Evolutionary conservation across 2,329 filamentous ascomycete genomes (phyloP).

Genomic region (Cercospora citrullina): DNA sequence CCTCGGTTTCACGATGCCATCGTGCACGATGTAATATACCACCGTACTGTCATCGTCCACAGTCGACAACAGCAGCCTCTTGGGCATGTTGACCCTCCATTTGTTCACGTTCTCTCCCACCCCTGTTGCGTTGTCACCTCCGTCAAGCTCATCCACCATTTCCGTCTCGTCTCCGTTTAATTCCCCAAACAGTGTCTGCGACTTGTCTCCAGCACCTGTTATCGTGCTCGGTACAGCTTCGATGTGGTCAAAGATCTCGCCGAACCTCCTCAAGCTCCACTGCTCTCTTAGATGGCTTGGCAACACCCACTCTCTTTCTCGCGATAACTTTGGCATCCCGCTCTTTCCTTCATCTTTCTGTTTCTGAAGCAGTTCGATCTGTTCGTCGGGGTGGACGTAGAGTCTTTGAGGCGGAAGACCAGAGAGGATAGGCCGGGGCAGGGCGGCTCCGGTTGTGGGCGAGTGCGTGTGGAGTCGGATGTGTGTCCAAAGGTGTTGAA

Average conservation of each 20-base stretch:
- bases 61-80: conserved; percentile 72
- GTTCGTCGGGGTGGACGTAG: conserved; percentile 81
- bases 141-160: conserved; percentile 3
- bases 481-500: conserved; percentile 73
- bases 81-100: conserved; percentile 50
- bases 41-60: conserved; percentile 79
- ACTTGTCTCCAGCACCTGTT: conserved; percentile 38
- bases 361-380: conserved; percentile 68
- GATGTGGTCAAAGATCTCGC: conserved; percentile 64
- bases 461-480: conserved; percentile 44
- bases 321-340: conserved; percentile 32
- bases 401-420: conserved; percentile 71
- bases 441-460: conserved; percentile 35
- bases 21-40: conserved; percentile 81
- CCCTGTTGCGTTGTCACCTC: conserved; percentile 29
- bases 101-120: conserved; percentile 30
- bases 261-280: conserved; percentile 67
- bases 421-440: conserved; percentile 65
- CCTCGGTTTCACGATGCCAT: conserved; percentile 81
- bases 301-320: conserved; percentile 72
- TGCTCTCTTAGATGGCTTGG: conserved; percentile 72
- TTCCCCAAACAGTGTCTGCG: conserved; percentile 21
- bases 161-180: conserved; percentile 16
- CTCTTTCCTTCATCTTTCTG: conserved; percentile 42
- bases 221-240: conserved; percentile 41